phyloP scores from a whole-genome alignment of 1,139 yeast genomes.

The Pichia sp. region DNA sequence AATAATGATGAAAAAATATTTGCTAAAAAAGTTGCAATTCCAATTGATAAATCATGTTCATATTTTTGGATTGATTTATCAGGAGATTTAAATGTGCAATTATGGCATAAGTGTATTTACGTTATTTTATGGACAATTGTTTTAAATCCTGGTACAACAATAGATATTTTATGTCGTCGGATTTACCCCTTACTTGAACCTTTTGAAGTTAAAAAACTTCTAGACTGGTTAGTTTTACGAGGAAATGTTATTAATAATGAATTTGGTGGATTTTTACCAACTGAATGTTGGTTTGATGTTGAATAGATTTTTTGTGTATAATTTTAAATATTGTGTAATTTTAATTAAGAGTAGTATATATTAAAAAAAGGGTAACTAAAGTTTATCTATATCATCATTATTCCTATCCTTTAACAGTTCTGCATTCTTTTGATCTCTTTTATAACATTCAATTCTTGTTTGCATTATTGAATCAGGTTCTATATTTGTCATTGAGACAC shows the following conservation, averaged over 20 bases:
- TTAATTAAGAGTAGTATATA: background rate
- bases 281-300: conserved; percentile 43
- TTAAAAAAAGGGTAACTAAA: conserved; percentile 6
- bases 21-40: conserved; percentile 34
- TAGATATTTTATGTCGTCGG: conserved; percentile 31
- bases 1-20: conserved; percentile 2
- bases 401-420: conserved; percentile 19
- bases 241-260: conserved; percentile 36
- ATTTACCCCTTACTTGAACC: conserved; percentile 40
- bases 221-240: conserved; percentile 52
- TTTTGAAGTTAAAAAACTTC: conserved; percentile 44
- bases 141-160: conserved; percentile 61
- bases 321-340: no score
- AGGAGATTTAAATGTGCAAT: conserved; percentile 49
- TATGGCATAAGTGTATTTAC: conserved; percentile 56
- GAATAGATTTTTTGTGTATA: background rate
- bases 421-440: conserved; percentile 22
- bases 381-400: conserved; percentile 20
- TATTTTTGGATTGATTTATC: conserved; percentile 66
- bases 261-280: conserved; percentile 44
- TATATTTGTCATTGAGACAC: conserved; percentile 31
- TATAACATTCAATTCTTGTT: conserved; percentile 40
- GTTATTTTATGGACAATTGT: conserved; percentile 47
- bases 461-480: conserved; percentile 43
- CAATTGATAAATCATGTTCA: conserved; percentile 57